Percentiles rank a stretch among this genome's conserved stretches.
Evolutionary conservation across 805 yeast genomes (phyloP).

Genomic region (Grigorovia humatica): DNA sequence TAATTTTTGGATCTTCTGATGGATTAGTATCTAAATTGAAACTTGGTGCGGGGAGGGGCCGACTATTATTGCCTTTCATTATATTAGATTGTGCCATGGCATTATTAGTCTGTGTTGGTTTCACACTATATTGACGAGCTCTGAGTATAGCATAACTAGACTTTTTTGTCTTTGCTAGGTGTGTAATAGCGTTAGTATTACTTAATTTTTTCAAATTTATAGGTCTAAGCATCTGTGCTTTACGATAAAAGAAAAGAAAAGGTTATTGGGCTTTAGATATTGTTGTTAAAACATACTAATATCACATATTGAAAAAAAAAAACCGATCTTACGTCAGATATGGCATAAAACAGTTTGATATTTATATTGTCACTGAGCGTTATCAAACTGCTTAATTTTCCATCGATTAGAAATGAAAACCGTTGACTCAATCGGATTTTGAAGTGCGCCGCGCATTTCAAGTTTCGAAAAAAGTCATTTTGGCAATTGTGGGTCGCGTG

Average conservation of each 20-base stretch:
- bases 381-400: not conserved
- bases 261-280: too few species aligned
- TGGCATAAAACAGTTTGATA: not conserved
- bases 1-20: not conserved
- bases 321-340: not conserved
- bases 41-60: slow-evolving; percentile 31
- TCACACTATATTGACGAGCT: slow-evolving; percentile 1
- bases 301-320: too few species aligned
- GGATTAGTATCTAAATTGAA: slow-evolving; percentile 20
- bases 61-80: slow-evolving; percentile 1
- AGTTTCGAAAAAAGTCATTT: not conserved
- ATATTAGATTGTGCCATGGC: not conserved
- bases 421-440: not conserved
- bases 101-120: not conserved
- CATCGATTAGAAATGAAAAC: not conserved
- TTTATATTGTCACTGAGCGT: not conserved
- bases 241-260: too few species aligned
- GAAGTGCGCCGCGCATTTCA: not conserved
- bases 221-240: not conserved
- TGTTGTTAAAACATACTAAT: too few species aligned
- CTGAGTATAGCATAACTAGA: slow-evolving; percentile 1
- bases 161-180: slow-evolving; percentile 1
- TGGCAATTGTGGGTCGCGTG: not conserved
- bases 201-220: not conserved
- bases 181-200: not conserved